Evolutionary conservation across 371 early-diverging fungal genomes (phyloP).

Genomic region (Mortierella sp.): DNA sequence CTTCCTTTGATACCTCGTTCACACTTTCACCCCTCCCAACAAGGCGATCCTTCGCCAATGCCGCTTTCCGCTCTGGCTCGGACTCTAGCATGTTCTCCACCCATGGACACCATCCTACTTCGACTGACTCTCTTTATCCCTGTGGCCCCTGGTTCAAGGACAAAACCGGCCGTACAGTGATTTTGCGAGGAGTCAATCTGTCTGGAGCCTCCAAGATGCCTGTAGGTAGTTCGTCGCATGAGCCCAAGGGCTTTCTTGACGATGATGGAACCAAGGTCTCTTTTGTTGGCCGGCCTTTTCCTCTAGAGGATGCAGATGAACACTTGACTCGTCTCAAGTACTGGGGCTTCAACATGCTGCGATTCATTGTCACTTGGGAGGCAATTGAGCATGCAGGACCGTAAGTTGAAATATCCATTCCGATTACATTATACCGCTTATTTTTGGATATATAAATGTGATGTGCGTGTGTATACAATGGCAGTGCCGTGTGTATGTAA

Average conservation of each 20-base stretch:
- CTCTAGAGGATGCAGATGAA: conserved; percentile 85
- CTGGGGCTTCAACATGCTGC: conserved; percentile 87
- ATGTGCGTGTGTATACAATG: neutral
- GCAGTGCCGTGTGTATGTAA: neutral
- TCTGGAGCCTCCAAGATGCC: conserved; percentile 75
- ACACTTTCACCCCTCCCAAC: conserved; percentile 28
- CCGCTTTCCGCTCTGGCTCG: conserved; percentile 12
- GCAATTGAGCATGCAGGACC: conserved; percentile 85
- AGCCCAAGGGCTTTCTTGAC: conserved; percentile 65
- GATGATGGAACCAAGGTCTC: conserved; percentile 67
- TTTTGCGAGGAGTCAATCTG: conserved; percentile 77
- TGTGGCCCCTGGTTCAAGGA: conserved; percentile 76
- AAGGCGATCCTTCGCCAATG: conserved; percentile 26
- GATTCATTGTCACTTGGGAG: conserved; percentile 90
- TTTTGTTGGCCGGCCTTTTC: conserved; percentile 85
- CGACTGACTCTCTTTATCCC: conserved; percentile 58
- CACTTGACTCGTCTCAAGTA: conserved; percentile 78
- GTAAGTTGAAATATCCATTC: conserved; percentile 58
- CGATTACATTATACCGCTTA: neutral
- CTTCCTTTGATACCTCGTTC: conserved; percentile 39
- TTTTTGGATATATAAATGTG: no score
- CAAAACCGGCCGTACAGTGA: conserved; percentile 64
- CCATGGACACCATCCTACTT: conserved; percentile 33
- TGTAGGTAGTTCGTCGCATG: conserved; percentile 63
- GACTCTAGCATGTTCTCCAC: conserved; percentile 35